Evolutionary conservation across 305 asterid species (phyloP).

Genomic region (Withania somnifera): DNA sequence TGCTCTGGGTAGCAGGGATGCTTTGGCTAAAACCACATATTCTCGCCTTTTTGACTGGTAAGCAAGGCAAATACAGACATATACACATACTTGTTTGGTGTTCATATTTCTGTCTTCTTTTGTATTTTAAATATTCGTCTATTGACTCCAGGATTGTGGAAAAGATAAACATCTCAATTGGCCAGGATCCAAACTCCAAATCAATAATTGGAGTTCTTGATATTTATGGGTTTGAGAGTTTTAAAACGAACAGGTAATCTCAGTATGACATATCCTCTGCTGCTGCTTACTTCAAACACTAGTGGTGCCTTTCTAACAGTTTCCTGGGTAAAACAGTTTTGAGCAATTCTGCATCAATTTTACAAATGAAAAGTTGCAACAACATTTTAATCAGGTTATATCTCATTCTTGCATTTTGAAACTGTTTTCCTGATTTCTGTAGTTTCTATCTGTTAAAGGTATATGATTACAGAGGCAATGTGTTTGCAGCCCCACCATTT

Average conservation of each 20-base stretch:
- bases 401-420: slow-evolving; percentile 11
- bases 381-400: slow-evolving; percentile 96
- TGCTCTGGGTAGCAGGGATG: slow-evolving; percentile 97
- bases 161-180: slow-evolving; percentile 87
- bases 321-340: slow-evolving; percentile 44
- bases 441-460: background rate
- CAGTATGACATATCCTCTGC: slow-evolving; percentile 7
- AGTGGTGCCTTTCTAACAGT: background rate
- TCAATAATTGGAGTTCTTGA: slow-evolving; percentile 98
- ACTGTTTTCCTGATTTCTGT: background rate
- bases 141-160: slow-evolving; percentile 77
- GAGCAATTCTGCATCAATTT: slow-evolving; percentile 99
- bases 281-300: background rate
- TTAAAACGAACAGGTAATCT: slow-evolving; percentile 77
- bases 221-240: slow-evolving; percentile 98
- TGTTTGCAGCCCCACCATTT: background rate
- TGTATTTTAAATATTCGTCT: slow-evolving; percentile 18
- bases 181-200: slow-evolving; percentile 99
- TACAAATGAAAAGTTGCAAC: slow-evolving; percentile 98
- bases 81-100: background rate
- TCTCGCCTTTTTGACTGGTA: slow-evolving; percentile 97
- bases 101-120: slow-evolving; percentile 6
- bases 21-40: slow-evolving; percentile 89
- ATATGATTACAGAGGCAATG: background rate
- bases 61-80: slow-evolving; percentile 1